Conservation (phyloP, 495 filamentous ascomycete genomes). For the Trichoderma parareesei region DNA sequence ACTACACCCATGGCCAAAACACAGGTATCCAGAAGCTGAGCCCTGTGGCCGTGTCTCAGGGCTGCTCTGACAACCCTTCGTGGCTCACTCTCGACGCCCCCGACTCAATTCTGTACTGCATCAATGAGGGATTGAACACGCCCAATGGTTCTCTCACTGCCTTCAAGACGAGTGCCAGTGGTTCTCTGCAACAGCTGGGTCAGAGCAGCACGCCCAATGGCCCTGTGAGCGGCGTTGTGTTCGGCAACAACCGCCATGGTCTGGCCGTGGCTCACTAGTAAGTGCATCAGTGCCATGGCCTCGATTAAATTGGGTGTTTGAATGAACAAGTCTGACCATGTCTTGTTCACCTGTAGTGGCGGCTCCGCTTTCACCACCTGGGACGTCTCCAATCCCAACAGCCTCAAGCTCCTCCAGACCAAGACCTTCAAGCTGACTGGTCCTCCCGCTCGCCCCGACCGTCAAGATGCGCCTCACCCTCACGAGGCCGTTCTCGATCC, state of each 20-base stretch:
- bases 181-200: constrained; percentile 29
- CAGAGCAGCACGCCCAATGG: constrained; percentile 20
- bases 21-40: constrained; percentile 23
- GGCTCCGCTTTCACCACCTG: constrained; percentile 20
- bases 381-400: constrained; percentile 20
- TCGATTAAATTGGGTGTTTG: neutral
- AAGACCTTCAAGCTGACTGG: constrained; percentile 43
- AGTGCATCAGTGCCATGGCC: constrained; percentile 13
- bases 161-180: constrained; percentile 28
- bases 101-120: constrained; percentile 48
- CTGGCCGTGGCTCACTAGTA: constrained; percentile 45
- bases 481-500: constrained; percentile 66
- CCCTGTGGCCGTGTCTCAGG: constrained; percentile 32
- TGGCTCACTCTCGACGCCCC: constrained; percentile 47
- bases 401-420: constrained; percentile 34
- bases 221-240: constrained; percentile 38
- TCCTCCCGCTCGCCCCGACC: constrained; percentile 40
- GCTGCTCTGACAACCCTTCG: constrained; percentile 48
- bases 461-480: constrained; percentile 61
- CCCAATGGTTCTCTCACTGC: constrained; percentile 36
- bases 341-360: constrained; percentile 14
- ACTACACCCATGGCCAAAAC: constrained; percentile 27
- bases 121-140: constrained; percentile 43
- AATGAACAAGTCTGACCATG: neutral
- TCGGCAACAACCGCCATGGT: constrained; percentile 30